Percentiles rank a stretch among this genome's conserved stretches.
These are phyloP conservation scores for Ceraceosorus bombacis DNA, from an alignment of 1,284 basidiomycete species.

Conservation along the genomic window DNA sequence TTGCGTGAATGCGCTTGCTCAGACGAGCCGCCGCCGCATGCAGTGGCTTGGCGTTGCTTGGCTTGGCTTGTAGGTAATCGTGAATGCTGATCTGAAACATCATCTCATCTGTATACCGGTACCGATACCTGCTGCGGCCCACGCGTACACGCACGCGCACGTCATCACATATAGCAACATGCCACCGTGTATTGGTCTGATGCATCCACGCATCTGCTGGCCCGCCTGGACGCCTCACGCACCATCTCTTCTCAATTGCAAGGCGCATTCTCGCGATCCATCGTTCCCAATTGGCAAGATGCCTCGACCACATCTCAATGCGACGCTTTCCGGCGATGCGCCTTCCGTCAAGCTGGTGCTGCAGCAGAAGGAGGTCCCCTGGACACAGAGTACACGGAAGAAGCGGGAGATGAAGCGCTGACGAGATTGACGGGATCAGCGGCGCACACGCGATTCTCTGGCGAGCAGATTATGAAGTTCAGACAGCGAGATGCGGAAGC, in stretches of 20 bases:
- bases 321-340: conserved; percentile 56
- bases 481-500: conserved; percentile 55
- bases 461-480: conserved; percentile 71
- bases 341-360: conserved; percentile 13
- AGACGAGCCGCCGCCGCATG: no score
- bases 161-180: conserved; percentile 62
- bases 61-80: no score
- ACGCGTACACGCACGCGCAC: neutral
- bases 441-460: conserved; percentile 82
- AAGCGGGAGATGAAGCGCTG: conserved; percentile 58
- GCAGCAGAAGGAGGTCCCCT: conserved; percentile 33
- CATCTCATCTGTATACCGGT: no score
- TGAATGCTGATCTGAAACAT: no score
- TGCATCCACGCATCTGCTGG: conserved; percentile 56
- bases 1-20: no score
- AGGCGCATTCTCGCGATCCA: conserved; percentile 62
- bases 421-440: conserved; percentile 71
- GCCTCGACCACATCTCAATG: conserved; percentile 74
- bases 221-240: conserved; percentile 55
- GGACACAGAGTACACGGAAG: conserved; percentile 50
- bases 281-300: conserved; percentile 85
- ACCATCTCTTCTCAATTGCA: conserved; percentile 55
- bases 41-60: no score
- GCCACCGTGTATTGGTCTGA: conserved; percentile 79
- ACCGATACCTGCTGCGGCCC: no score